These are phyloP conservation scores for Leptographium radiaticola DNA, from an alignment of 2,329 filamentous ascomycete species.

Conservation along the genomic window DNA sequence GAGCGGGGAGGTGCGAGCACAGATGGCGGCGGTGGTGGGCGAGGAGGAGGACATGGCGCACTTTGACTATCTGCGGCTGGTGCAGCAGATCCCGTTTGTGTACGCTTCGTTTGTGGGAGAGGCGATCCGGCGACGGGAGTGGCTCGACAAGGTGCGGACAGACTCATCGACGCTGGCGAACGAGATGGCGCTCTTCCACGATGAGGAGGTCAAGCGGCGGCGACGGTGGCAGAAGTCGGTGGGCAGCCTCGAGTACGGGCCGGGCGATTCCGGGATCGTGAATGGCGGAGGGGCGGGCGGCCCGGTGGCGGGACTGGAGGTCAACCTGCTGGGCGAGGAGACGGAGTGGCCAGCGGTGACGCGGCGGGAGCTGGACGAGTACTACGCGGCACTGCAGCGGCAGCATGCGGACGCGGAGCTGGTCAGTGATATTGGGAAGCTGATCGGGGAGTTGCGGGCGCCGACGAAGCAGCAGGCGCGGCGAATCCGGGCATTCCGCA, in stretches of 20 bases:
- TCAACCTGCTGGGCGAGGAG: constrained; percentile 71
- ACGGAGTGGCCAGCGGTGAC: constrained; percentile 67
- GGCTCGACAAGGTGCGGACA: constrained; percentile 78
- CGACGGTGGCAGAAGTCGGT: constrained; percentile 85
- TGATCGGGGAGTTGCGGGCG: constrained; percentile 64
- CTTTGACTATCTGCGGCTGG: constrained; percentile 66
- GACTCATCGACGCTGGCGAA: constrained; percentile 83
- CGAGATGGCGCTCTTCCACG: constrained; percentile 82
- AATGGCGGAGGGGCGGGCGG: constrained; percentile 36
- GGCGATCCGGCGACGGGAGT: constrained; percentile 74
- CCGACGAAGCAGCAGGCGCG: constrained; percentile 80
- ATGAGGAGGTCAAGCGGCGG: constrained; percentile 80
- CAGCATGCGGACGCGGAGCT: constrained; percentile 53
- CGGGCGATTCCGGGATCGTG: constrained; percentile 12
- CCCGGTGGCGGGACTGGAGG: constrained; percentile 64
- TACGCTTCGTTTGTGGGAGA: constrained; percentile 86
- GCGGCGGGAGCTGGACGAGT: constrained; percentile 64
- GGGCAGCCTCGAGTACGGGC: constrained; percentile 53
- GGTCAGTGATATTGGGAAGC: constrained; percentile 59
- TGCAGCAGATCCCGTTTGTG: constrained; percentile 73
- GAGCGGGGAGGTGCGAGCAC: constrained; percentile 57
- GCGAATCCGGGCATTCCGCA: constrained; percentile 86
- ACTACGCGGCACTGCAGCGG: constrained; percentile 52
- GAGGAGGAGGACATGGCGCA: constrained; percentile 65
- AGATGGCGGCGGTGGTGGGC: constrained; percentile 59